Conservation (phyloP, 73 alveolate genomes). For the Paramecium caudatum region DNA sequence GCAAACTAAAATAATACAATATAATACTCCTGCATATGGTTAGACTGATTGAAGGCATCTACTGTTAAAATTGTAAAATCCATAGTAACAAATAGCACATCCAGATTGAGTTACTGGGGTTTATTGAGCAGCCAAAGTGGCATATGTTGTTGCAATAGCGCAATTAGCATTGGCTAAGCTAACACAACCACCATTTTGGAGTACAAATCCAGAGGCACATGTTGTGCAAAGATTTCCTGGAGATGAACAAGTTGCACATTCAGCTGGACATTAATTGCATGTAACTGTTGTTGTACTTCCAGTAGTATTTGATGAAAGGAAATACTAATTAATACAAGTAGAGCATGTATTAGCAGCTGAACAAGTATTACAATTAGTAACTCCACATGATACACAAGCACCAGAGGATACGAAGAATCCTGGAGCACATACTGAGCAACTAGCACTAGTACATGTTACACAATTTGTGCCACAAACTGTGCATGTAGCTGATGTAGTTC, state of each 20-base stretch:
- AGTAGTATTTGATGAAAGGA: background rate
- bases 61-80: conserved; percentile 16
- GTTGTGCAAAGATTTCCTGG: conserved; percentile 50
- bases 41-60: conserved; percentile 5
- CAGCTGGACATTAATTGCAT: background rate
- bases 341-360: background rate
- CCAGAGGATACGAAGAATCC: background rate
- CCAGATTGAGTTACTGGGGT: background rate
- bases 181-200: conserved; percentile 61
- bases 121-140: background rate
- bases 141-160: background rate
- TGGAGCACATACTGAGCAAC: conserved; percentile 1
- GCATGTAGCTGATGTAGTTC: conserved; percentile 34
- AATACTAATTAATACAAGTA: background rate
- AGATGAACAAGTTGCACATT: conserved; percentile 47
- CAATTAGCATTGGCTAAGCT: conserved; percentile 3
- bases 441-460: background rate
- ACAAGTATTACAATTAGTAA: conserved; percentile 62
- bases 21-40: conserved; percentile 59
- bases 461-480: background rate
- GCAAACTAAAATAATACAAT: background rate
- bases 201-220: conserved; percentile 36
- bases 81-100: conserved; percentile 52
- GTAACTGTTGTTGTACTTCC: background rate
- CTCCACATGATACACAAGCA: background rate